Percentiles rank a stretch among this genome's conserved stretches.
These are phyloP conservation scores for Lentinula boryana DNA, from an alignment of 768 basidiomycete genomes.

Conservation along the genomic window DNA sequence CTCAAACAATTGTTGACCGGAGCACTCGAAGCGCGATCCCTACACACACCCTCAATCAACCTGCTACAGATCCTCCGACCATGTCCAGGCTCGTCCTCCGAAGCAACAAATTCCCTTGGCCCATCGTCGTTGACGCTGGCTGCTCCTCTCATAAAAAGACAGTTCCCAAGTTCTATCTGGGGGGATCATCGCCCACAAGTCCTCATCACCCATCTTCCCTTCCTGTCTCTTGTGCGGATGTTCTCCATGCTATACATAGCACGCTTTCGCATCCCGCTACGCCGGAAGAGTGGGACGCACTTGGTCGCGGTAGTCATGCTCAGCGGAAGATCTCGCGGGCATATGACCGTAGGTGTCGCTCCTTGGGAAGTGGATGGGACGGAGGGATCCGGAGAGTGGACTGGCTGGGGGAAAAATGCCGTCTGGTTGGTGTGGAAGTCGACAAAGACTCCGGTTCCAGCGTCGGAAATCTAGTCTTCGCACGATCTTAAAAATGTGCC, in stretches of 20 bases:
- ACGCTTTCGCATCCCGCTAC: constrained; percentile 51
- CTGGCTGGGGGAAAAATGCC: constrained; percentile 60
- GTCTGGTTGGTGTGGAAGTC: constrained; percentile 56
- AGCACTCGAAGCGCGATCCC: constrained; percentile 50
- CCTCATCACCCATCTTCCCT: constrained; percentile 1
- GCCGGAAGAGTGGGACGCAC: constrained; percentile 56
- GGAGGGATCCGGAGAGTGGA: constrained; percentile 61
- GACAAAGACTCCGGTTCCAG: constrained; percentile 29
- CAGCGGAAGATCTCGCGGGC: constrained; percentile 56
- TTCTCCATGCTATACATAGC: constrained; percentile 53
- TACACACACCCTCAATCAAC: constrained; percentile 48
- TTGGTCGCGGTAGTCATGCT: constrained; percentile 47
- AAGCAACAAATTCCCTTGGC: constrained; percentile 58
- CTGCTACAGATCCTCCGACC: constrained; percentile 59
- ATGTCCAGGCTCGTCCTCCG: constrained; percentile 43
- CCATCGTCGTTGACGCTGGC: constrained; percentile 36
- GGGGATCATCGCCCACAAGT: constrained; percentile 10
- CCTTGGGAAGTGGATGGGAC: constrained; percentile 62
- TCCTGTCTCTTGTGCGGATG: constrained; percentile 53
- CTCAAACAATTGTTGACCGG: constrained; percentile 53
- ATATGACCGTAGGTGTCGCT: constrained; percentile 56
- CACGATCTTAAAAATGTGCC: not conserved
- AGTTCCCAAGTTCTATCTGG: constrained; percentile 21
- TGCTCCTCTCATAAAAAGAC: constrained; percentile 12
- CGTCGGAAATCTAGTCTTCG: constrained; percentile 45